These are phyloP conservation scores for Talaromyces borbonicus DNA, from an alignment of 495 filamentous ascomycete genomes.

Conservation along the genomic window DNA sequence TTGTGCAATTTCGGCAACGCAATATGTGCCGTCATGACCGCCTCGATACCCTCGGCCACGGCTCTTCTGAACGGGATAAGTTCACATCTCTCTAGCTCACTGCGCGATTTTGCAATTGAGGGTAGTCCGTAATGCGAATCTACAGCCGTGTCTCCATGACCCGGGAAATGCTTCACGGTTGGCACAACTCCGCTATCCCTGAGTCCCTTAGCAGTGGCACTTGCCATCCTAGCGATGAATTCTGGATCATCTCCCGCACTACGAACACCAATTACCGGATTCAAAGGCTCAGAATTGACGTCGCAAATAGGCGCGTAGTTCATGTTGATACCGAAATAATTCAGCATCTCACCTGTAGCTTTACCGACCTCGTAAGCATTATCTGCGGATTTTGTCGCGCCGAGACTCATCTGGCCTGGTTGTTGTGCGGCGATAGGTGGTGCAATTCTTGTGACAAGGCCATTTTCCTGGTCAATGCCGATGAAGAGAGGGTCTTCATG, in stretches of 20 bases:
- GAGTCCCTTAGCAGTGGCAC: slow-evolving; percentile 26
- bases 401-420: slow-evolving; percentile 33
- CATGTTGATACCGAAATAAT: slow-evolving; percentile 34
- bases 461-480: slow-evolving; percentile 38
- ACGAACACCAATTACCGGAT: slow-evolving; percentile 34
- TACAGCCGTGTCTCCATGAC: slow-evolving; percentile 33
- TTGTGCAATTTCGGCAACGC: slow-evolving; percentile 24
- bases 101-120: slow-evolving; percentile 26
- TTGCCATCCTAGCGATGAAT: slow-evolving; percentile 28
- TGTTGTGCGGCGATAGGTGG: slow-evolving; percentile 34
- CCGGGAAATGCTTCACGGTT: slow-evolving; percentile 36
- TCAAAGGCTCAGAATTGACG: slow-evolving; percentile 34
- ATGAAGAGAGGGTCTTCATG: slow-evolving; percentile 33
- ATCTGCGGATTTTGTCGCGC: slow-evolving; percentile 28
- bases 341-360: slow-evolving; percentile 26
- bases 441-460: slow-evolving; percentile 32
- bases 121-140: slow-evolving; percentile 37
- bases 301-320: slow-evolving; percentile 36
- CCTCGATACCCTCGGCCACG: slow-evolving; percentile 31
- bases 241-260: slow-evolving; percentile 33
- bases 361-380: slow-evolving; percentile 28
- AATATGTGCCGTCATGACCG: slow-evolving; percentile 37
- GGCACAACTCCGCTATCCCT: slow-evolving; percentile 29
- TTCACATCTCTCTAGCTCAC: slow-evolving; percentile 30
- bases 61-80: slow-evolving; percentile 33